Evolutionary conservation across 2,329 filamentous ascomycete genomes (phyloP).

Genomic region (Acephala macrosclerotiorum): DNA sequence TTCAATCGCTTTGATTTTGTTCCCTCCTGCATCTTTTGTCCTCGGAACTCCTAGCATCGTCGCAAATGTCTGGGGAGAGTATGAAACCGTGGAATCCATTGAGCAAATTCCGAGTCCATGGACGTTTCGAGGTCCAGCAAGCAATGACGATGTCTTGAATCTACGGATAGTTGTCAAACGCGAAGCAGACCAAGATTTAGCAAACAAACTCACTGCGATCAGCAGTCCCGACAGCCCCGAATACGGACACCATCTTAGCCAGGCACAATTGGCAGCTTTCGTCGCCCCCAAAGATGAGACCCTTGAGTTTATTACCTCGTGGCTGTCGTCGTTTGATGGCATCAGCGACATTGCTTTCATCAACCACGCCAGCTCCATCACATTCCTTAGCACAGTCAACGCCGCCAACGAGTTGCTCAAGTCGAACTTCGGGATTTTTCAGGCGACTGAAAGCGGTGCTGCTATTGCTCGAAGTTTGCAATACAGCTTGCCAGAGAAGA

Average conservation of each 20-base stretch:
- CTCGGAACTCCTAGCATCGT: background rate
- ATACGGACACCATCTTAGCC: slow-evolving; percentile 58
- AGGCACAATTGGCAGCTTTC: slow-evolving; percentile 50
- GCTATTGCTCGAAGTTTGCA: slow-evolving; percentile 46
- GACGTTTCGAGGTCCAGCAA: slow-evolving; percentile 14
- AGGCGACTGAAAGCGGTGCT: slow-evolving; percentile 27
- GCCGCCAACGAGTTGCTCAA: slow-evolving; percentile 36
- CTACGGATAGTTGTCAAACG: slow-evolving; percentile 21
- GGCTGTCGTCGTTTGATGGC: slow-evolving; percentile 46
- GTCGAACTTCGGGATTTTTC: slow-evolving; percentile 39
- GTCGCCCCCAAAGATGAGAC: slow-evolving; percentile 49
- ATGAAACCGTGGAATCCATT: slow-evolving; percentile 11
- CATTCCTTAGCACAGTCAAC: slow-evolving; percentile 35
- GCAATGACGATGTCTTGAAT: slow-evolving; percentile 10
- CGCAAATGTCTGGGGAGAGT: slow-evolving; percentile 14
- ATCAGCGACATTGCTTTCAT: slow-evolving; percentile 15
- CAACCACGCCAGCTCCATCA: slow-evolving; percentile 21
- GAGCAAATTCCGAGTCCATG: slow-evolving; percentile 10
- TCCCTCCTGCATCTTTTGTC: background rate
- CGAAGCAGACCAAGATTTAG: slow-evolving; percentile 7
- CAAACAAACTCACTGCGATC: slow-evolving; percentile 13
- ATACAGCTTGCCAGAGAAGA: slow-evolving; percentile 47
- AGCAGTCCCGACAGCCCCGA: slow-evolving; percentile 51
- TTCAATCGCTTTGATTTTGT: background rate
- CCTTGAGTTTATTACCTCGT: slow-evolving; percentile 47